Evolutionary conservation across 2,329 filamentous ascomycete genomes (phyloP).

Genomic region (Aureobasidium melanogenum): DNA sequence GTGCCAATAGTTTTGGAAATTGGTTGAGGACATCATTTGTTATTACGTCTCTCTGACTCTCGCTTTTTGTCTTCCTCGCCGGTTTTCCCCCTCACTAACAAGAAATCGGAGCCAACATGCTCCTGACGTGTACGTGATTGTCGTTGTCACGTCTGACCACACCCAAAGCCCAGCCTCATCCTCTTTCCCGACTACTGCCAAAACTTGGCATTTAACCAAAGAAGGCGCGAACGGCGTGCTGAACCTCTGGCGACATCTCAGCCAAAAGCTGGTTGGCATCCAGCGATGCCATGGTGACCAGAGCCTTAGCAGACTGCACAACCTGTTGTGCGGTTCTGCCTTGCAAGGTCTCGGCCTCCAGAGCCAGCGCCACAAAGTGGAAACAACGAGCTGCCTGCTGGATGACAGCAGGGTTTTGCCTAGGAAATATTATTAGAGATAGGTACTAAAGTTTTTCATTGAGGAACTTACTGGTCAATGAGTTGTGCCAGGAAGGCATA

Average conservation of each 20-base stretch:
- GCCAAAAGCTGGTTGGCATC: constrained; percentile 69
- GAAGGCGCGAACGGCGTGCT: constrained; percentile 46
- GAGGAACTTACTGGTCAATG: constrained; percentile 78
- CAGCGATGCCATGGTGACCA: constrained; percentile 64
- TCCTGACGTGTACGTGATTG: neutral
- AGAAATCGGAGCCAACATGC: neutral
- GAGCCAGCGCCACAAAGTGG: constrained; percentile 72
- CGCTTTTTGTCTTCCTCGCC: neutral
- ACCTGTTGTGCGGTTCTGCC: constrained; percentile 73
- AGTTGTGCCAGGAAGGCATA: constrained; percentile 87
- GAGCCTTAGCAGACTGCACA: constrained; percentile 65
- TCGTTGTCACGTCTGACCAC: neutral
- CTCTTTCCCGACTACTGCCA: too few relatives aligned
- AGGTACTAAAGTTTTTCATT: neutral
- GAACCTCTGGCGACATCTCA: constrained; percentile 68
- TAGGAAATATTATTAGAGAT: constrained; percentile 34
- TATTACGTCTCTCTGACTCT: neutral
- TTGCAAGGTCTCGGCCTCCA: constrained; percentile 84
- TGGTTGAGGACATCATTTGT: neutral
- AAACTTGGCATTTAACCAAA: constrained; percentile 22
- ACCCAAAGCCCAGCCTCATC: neutral
- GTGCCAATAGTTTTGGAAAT: neutral
- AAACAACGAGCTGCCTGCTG: constrained; percentile 74
- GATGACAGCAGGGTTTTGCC: constrained; percentile 76
- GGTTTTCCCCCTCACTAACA: neutral